phyloP scores from a whole-genome alignment of 352 stramenopile species.

The Globisporangium radiosum region DNA sequence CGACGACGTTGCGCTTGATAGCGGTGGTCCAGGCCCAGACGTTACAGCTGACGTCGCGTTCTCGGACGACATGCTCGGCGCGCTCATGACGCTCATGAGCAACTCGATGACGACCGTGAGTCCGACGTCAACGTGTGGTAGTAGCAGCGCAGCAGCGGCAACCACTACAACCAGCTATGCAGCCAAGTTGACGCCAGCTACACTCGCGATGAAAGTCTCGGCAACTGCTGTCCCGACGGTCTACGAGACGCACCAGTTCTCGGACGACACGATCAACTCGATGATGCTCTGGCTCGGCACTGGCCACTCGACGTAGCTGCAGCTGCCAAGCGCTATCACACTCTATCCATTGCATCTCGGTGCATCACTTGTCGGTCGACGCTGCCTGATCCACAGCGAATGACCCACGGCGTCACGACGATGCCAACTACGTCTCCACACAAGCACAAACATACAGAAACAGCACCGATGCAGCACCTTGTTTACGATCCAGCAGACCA shows the following conservation, averaged over 20 bases:
- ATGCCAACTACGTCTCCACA: no score
- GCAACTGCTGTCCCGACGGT: constrained; percentile 7
- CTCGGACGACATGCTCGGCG: constrained; percentile 26
- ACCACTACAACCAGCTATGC: constrained; percentile 8
- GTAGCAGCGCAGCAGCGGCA: not conserved
- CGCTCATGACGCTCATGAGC: constrained; percentile 27
- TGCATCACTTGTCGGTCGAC: no score
- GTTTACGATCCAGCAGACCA: no score
- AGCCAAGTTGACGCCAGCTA: not conserved
- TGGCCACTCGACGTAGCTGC: constrained; percentile 4
- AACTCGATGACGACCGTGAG: constrained; percentile 22
- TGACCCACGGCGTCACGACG: no score
- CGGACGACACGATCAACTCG: constrained; percentile 36
- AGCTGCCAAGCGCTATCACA: not conserved
- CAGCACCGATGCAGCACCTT: no score
- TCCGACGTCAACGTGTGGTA: not conserved
- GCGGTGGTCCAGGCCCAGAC: not conserved
- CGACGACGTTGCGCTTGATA: constrained; percentile 6
- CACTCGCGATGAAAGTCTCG: constrained; percentile 3
- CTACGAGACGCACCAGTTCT: constrained; percentile 42
- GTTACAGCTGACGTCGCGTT: constrained; percentile 11
- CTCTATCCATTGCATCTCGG: not conserved
- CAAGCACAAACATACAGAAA: no score
- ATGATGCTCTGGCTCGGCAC: constrained; percentile 29
- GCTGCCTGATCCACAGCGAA: no score